Base-by-base conservation (phyloP, 2,329 filamentous ascomycete genomes). In the Colletotrichum sp. region DNA sequence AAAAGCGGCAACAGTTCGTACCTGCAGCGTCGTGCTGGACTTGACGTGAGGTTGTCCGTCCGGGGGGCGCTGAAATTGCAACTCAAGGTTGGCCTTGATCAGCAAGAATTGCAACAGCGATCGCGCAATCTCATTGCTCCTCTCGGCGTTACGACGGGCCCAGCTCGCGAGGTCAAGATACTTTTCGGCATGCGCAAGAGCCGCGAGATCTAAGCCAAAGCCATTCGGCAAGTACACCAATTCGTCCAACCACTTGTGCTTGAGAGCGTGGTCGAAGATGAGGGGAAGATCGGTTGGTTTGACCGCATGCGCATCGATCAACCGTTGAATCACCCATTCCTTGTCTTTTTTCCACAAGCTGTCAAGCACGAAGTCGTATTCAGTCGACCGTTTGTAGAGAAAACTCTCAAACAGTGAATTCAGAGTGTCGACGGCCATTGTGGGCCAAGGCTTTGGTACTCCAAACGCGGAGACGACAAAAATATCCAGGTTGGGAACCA, bases 311-410 rank as follows among this genome's bases (percentile, higher is more conserved):
- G 92, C 90, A 75, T 96, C 93, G 57, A 96, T 92, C 39, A 99
- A 91, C 75, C 95, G 92, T 78, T 93, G 91, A 12, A 93, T 93
- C 18, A 99, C 94, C 94, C 96, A 99, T 24, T 93, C 90, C 79
- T 93, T 95, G 82, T 99, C 95, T 82, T 97, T 96, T 79, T 94
- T 93, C 96, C 96, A 99, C 8, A 98, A 87, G 75, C 95, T 96
- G 82, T 98, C 94, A 73, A 99, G 90, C 16, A 98, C 96, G 78
- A 98, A 98, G 79, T 96, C 93, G 83, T 95, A 94, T 71, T 96
- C 92, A 6, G 93, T 90, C 13, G 95, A 92, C 72, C 93, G 91
- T 84, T 96, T 96, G 81, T 93, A 91, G 32, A 98, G 89, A 82
- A 98, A 98, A 13, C 94, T 94, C 68, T 95, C 93, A 80, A 98